Base-by-base conservation (phyloP, 192 early-diverging fungal genomes). In the Endogone sp. region DNA sequence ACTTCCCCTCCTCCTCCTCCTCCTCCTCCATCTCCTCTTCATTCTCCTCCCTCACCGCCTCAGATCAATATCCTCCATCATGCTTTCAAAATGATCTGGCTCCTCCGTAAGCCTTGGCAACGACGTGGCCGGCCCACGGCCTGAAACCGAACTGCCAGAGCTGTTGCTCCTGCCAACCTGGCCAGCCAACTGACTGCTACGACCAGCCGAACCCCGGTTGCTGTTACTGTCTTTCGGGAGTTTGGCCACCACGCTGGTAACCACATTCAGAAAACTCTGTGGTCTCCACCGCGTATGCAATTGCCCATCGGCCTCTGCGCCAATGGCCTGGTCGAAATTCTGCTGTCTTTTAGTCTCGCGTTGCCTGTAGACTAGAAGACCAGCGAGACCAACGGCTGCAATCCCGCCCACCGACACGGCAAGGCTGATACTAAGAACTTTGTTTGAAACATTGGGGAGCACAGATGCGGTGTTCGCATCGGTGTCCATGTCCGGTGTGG, bases 221-320 rank as follows among this genome's bases (percentile, higher is more conserved):
- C 37, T 49, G 37, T 16, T 6, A 11, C 37, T 16, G 37, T 49
- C 37, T 16, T 49, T 56, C 2, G 75, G 75, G 25, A 76, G 9
- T 16, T 76, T 76, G 26, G 75, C 65, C 24, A 72, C 75, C 0
- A 72, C 75, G 0, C 64, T 37, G 3, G 64, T 66, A 20, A 76
- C 57, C 2, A 71, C 75, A 23, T 67, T 71, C 75, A 76, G 68
- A 31, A 76, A 76, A 23, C 70, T 72, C 29, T 76, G 75, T 25
- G 67, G 70, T 32, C 75, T 49, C 75, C 75, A 76, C 2, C 66
- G 56, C 0, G 70, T 76, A 29, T 65, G 44, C 6, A 76, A 57
- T 49, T 49, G 37, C 37, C 16, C 9, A 44, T 72, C 58, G 8
- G 69, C 29, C 1, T 26, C 59, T 11, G 37, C 37, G 9, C 65